A percentile compares a stretch with the other conserved stretches of the same genome.
These are phyloP conservation scores for Claviceps sp. DNA, from an alignment of 2,329 filamentous ascomycete species.

Conservation along the genomic window DNA sequence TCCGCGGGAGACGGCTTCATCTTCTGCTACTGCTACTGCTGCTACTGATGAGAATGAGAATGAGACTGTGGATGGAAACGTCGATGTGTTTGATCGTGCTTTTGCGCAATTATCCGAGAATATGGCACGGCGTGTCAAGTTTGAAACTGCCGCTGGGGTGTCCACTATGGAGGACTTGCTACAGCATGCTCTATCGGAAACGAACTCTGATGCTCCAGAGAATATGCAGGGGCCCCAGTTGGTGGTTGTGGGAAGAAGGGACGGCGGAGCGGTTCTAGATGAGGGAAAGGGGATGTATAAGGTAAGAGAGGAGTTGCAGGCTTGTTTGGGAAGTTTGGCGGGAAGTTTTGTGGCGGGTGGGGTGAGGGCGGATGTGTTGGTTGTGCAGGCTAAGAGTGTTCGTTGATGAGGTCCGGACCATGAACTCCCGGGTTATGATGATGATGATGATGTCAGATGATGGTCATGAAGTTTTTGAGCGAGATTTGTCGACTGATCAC, in stretches of 20 bases:
- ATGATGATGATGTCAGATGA: too few species aligned
- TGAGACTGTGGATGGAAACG: too few species aligned
- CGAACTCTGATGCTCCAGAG: slow-evolving; percentile 1
- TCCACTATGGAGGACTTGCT: slow-evolving; percentile 13
- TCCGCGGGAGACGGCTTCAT: neutral
- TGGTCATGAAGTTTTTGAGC: too few species aligned
- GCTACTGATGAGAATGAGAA: neutral
- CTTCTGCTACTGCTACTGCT: neutral
- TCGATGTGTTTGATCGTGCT: slow-evolving; percentile 6
- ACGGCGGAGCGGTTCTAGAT: slow-evolving; percentile 7
- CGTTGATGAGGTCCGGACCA: neutral
- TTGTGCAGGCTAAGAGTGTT: slow-evolving; percentile 18
- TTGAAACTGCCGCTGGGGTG: slow-evolving; percentile 8
- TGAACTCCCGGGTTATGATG: too few species aligned
- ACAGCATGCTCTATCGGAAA: slow-evolving; percentile 8
- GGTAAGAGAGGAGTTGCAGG: slow-evolving; percentile 9
- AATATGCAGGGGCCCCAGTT: slow-evolving; percentile 8
- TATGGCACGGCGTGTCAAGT: slow-evolving; percentile 9
- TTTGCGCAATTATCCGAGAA: slow-evolving; percentile 5
- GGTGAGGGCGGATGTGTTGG: slow-evolving; percentile 13
- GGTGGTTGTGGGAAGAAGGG: slow-evolving; percentile 13
- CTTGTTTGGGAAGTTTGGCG: slow-evolving; percentile 13
- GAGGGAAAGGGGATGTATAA: slow-evolving; percentile 11
- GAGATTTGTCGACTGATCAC: too few species aligned
- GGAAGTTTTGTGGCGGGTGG: slow-evolving; percentile 12